Conservation (phyloP, 208 protist species). For the Trypanosoma grayi region DNA sequence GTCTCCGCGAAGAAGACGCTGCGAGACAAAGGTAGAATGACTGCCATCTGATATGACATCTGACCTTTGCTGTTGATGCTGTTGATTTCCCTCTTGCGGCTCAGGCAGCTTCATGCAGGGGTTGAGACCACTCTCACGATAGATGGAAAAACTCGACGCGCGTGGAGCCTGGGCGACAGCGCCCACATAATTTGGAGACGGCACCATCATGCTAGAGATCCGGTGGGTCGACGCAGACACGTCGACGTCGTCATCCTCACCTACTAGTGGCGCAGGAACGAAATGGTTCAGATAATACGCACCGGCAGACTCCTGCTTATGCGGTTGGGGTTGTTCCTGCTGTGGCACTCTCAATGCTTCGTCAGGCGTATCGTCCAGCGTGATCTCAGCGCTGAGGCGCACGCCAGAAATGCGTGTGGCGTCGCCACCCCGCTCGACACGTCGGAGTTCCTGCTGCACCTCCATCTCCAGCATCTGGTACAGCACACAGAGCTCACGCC, state of each 20-base stretch:
- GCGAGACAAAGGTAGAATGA: not conserved
- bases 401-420: slow-evolving; percentile 53
- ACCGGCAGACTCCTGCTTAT: not conserved
- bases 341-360: not conserved
- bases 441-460: slow-evolving; percentile 59
- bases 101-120: not conserved
- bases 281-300: slow-evolving; percentile 7
- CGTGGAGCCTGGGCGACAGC: not conserved
- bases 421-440: slow-evolving; percentile 36
- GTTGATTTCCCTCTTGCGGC: not conserved
- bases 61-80: not conserved
- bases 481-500: slow-evolving; percentile 71
- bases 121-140: slow-evolving; percentile 49
- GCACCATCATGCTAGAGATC: slow-evolving; percentile 23
- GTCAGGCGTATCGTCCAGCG: slow-evolving; percentile 5
- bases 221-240: slow-evolving; percentile 31
- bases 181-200: slow-evolving; percentile 8
- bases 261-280: not conserved
- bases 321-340: slow-evolving; percentile 6
- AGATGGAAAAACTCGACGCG: slow-evolving; percentile 74
- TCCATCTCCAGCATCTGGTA: slow-evolving; percentile 78
- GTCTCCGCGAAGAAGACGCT: not conserved
- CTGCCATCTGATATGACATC: slow-evolving; percentile 8
- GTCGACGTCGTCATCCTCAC: slow-evolving; percentile 22
- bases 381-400: slow-evolving; percentile 59